Conservation (phyloP, 345 rosid genomes). For the Diplotaxis tenuifolia region DNA sequence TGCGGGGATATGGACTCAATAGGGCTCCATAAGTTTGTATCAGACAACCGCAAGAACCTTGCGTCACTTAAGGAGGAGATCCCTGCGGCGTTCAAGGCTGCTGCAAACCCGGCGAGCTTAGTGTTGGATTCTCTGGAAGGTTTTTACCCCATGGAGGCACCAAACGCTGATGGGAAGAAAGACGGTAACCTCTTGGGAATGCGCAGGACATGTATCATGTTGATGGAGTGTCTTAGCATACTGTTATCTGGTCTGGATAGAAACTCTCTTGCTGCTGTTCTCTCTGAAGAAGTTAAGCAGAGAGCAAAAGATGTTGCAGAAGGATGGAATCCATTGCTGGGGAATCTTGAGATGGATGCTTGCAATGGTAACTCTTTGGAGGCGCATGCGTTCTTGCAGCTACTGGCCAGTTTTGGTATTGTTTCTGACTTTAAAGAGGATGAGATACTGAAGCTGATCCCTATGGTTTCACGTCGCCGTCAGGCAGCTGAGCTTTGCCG, state of each 20-base stretch:
- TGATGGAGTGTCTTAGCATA: slow-evolving; percentile 96
- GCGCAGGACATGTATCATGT: slow-evolving; percentile 96
- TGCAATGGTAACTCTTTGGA: slow-evolving; percentile 98
- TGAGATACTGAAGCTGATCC: slow-evolving; percentile 69
- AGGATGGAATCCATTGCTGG: slow-evolving; percentile 90
- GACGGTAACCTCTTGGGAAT: slow-evolving; percentile 83
- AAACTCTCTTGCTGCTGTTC: slow-evolving; percentile 48
- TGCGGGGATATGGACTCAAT: slow-evolving; percentile 85
- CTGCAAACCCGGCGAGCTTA: slow-evolving; percentile 71
- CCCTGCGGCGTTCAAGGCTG: slow-evolving; percentile 74
- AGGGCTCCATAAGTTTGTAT: slow-evolving; percentile 90
- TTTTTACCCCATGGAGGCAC: slow-evolving; percentile 65
- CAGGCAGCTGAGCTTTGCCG: slow-evolving; percentile 95
- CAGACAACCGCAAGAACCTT: slow-evolving; percentile 98
- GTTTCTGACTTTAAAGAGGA: slow-evolving; percentile 76
- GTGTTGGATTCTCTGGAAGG: slow-evolving; percentile 81
- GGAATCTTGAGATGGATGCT: slow-evolving; percentile 69
- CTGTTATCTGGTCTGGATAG: slow-evolving; percentile 53
- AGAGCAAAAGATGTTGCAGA: slow-evolving; percentile 78
- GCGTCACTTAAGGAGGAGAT: slow-evolving; percentile 83
- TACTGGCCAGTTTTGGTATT: slow-evolving; percentile 81
- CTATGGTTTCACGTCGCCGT: slow-evolving; percentile 99
- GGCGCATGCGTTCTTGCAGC: slow-evolving; percentile 98
- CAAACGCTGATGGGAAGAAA: slow-evolving; percentile 77
- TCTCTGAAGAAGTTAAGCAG: slow-evolving; percentile 64